A percentile compares a stretch with the other conserved stretches of the same genome.
These are phyloP conservation scores for Penicillium macrosclerotiorum DNA, from an alignment of 495 filamentous ascomycete species.

Conservation along the genomic window DNA sequence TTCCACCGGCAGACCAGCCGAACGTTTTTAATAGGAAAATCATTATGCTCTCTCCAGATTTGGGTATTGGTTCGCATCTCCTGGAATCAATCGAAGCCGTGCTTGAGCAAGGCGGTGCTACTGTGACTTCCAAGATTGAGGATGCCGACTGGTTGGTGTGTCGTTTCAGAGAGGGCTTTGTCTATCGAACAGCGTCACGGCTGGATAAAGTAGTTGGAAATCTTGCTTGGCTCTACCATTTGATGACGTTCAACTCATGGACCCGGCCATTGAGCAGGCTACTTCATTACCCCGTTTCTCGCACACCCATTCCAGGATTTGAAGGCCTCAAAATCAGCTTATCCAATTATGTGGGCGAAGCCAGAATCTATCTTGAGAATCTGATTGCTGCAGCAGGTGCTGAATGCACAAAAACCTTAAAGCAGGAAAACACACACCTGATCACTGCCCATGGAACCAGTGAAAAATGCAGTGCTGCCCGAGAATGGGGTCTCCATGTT, in stretches of 20 bases:
- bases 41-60: constrained; percentile 62
- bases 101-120: constrained; percentile 65
- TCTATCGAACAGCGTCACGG: constrained; percentile 75
- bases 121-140: constrained; percentile 62
- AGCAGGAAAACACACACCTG: constrained; percentile 89
- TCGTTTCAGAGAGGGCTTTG: constrained; percentile 75
- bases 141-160: constrained; percentile 81
- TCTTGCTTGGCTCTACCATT: constrained; percentile 86
- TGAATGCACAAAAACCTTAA: constrained; percentile 88
- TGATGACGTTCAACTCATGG: constrained; percentile 86
- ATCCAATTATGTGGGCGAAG: constrained; percentile 95
- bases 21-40: constrained; percentile 56
- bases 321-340: constrained; percentile 73
- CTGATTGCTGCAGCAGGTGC: constrained; percentile 79
- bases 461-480: constrained; percentile 88
- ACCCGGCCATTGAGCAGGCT: constrained; percentile 76
- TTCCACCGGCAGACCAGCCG: constrained; percentile 34
- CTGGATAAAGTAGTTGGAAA: constrained; percentile 82
- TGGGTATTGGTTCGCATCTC: constrained; percentile 64
- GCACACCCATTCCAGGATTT: constrained; percentile 75
- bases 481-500: constrained; percentile 87
- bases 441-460: constrained; percentile 84
- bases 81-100: constrained; percentile 65
- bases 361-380: constrained; percentile 89
- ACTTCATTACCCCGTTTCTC: constrained; percentile 84